Evolutionary conservation across 257 asterid genomes (phyloP), one percentile per base, ranked within the genome.

Genomic region (Paulownia fortunei): DNA sequence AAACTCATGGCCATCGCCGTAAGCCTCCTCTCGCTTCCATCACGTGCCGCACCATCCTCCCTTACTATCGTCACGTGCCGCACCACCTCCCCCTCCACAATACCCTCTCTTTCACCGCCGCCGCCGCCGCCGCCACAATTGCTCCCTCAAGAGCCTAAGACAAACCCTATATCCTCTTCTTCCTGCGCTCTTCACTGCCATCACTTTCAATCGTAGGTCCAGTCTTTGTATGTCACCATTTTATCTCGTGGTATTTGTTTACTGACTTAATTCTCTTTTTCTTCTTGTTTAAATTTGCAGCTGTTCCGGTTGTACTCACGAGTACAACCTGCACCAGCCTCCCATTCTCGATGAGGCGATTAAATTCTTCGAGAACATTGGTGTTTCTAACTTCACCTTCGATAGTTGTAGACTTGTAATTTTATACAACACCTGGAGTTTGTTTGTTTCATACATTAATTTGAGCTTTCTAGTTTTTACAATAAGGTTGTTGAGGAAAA

Each of bases 221-320:
- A 37, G 1, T 55, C 64, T 63, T 4, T 58, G 36, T 8, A 6
- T 10, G 19, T 24, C 36, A 74, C 61, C 19, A 47, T 34, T 60
- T 56, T 21, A 21, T 16, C 32, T 62, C 59, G 3, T 18, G 21
- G 34, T 79, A 19, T 63, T 64, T 76, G 15, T 27, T 51, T 42
- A 9, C 36, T 11, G 24, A 23, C 55, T 21, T 21, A 27, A 13
- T 47, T 54, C 18, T 78, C 55, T 24, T 19, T 56, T 49, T 26
- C 27, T 13, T 62, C 51, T 23, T 30, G 15, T 44, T 71, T 34
- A n/a, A 52, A 47, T 79, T 78, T 84, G 77, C 89, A 94, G 99
- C 82, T 94, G 99, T 74, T 94, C 99, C 15, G 99, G 99, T 82
- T 94, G 99, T 87, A 83, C 92, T 73, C 95, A 89, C 63, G 95